Base-by-base conservation (phyloP, 768 basidiomycete genomes). In the Mycena leptocephala region DNA sequence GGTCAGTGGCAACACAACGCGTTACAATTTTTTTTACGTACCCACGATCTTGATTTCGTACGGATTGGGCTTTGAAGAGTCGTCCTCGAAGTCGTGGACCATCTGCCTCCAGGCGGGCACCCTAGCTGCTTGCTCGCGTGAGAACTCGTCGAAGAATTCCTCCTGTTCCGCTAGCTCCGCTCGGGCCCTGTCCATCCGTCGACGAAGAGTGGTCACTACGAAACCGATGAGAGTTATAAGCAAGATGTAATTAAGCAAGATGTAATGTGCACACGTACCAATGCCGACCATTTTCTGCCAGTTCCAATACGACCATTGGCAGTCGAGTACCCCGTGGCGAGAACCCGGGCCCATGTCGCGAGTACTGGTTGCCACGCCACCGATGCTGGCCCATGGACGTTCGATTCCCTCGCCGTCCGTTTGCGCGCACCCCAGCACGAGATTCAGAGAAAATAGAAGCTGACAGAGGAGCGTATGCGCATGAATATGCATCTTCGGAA, bases 381-480 rank as follows among this genome's bases (percentile, higher is more conserved):
- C n/a, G n/a, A n/a, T n/a, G n/a, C n/a, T n/a, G n/a, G n/a, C n/a
- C n/a, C n/a, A 56, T 3, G 30, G 55, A 9, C 30, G 53, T 28
- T 56, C 30, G 16, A 56, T 33, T 2, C 55, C 55, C 28, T 56
- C 55, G 11, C 30, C 30, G 30, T 56, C 55, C 2, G 55, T 56
- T 18, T 56, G 28, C 3, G 30, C 55, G 30, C 55, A 32, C 16
- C 55, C 28, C 2, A 18, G 30, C 4, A 32, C 22, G 14, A 56
- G 26, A 18, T 56, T 56, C 13, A 56, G 24, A 1, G 55, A 56
- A 20, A 9, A 56, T 1, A 32, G 28, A 8, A 32, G 3, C 13
- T 56, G 55, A 14, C 55, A 56, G 4, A 10, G 6, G 2, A 56
- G 0, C 1, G 78, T 72, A 61, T 85, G 84, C 0, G 79, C 81